Evolutionary conservation across 2,329 filamentous ascomycete species (phyloP), one percentile per base, ranked within the genome.

Genomic region (Sphaceloma murrayae): DNA sequence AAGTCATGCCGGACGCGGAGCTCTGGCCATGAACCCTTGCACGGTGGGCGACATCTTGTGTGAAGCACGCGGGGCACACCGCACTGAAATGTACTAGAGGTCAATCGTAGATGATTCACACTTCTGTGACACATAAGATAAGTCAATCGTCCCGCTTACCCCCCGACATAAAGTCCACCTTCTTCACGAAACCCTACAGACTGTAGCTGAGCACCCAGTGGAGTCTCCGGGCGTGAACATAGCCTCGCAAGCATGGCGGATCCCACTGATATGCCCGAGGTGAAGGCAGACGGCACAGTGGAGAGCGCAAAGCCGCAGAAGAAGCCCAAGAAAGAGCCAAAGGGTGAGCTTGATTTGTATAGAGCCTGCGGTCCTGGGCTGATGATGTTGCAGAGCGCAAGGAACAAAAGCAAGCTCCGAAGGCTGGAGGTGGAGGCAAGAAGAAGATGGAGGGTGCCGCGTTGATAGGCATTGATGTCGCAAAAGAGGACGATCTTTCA

Each of bases 401-500:
- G 48, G 45, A 43, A 34, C 27, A 45, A 9, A 47, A 49, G 33
- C 42, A 55, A 45, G 18, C 45, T 6, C 47, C 40, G 34, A 56
- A 58, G 48, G 49, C 54, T 29, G 54, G 36, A 27, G 51, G 51
- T 17, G 46, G 45, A 29, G 53, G 47, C 51, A 55, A 49, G 57
- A 61, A 62, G 53, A 60, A 68, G 65, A 71, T 69, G 34, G 75
- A 78, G 32, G 75, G 74, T 36, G 72, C 74, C 43, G 75, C 74
- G 43, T 61, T 93, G 52, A 93, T 91, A 56, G 88, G 88, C 52
- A 94, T 95, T 58, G 91, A 88, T 51, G 78, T 83, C 49, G 74
- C 75, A 51, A 96, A 95, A 67, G 72, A 81, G 38, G 81, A 84
- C 36, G 86, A 96, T 67, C 91, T 98, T 62, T 74, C 85, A 40